These are phyloP conservation scores for Plasmopara muralis DNA, from an alignment of 352 stramenopile species.

Conservation along the genomic window DNA sequence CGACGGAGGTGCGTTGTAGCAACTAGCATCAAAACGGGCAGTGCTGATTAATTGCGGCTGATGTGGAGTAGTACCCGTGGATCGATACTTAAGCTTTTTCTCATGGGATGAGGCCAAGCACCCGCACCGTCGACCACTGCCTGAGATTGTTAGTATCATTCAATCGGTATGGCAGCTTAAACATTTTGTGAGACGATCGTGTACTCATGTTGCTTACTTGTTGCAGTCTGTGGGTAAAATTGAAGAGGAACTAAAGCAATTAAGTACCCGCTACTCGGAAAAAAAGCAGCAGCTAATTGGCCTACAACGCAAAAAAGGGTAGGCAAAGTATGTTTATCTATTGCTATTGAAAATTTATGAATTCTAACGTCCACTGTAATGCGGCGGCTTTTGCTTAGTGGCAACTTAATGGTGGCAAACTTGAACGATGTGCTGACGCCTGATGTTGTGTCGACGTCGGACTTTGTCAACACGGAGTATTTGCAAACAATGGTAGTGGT, in stretches of 20 bases:
- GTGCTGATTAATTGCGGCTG: neutral
- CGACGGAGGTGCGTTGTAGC: constrained; percentile 45
- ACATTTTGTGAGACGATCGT: no score
- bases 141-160: constrained; percentile 94
- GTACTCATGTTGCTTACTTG: constrained; percentile 2
- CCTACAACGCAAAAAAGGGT: constrained; percentile 91
- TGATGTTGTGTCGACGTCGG: constrained; percentile 78
- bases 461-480: constrained; percentile 96
- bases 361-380: neutral
- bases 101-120: constrained; percentile 98
- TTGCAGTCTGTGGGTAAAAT: constrained; percentile 87
- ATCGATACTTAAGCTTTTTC: constrained; percentile 95
- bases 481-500: constrained; percentile 95
- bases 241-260: constrained; percentile 96
- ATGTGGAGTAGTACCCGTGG: constrained; percentile 70
- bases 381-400: constrained; percentile 24
- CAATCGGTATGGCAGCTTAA: constrained; percentile 56
- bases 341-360: neutral
- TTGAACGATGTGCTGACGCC: constrained; percentile 92
- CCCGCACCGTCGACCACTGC: constrained; percentile 91
- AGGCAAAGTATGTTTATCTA: neutral
- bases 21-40: neutral
- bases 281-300: constrained; percentile 89
- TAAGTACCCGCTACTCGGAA: constrained; percentile 90
- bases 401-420: constrained; percentile 93